phyloP scores from a whole-genome alignment of 1,139 yeast genomes.

The Ogataea hybrid region DNA sequence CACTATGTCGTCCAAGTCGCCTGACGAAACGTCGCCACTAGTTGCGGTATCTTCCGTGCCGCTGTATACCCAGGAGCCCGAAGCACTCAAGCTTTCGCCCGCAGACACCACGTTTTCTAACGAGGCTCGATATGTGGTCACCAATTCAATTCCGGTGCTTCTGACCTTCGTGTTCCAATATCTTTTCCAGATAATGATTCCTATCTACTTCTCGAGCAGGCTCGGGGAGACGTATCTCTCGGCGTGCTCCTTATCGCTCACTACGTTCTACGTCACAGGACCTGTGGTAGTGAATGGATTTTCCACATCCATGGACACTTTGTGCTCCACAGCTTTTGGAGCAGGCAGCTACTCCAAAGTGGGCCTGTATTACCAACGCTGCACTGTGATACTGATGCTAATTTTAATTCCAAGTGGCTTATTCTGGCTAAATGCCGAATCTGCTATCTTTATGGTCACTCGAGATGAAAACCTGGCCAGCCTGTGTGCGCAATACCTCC shows the following conservation, averaged over 20 bases:
- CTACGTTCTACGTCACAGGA: constrained; percentile 40
- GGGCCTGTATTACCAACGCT: constrained; percentile 38
- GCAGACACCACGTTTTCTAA: constrained; percentile 13
- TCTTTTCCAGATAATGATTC: constrained; percentile 34
- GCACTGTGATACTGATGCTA: constrained; percentile 22
- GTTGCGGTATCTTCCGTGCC: background rate
- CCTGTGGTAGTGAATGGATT: constrained; percentile 42
- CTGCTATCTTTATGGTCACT: constrained; percentile 16
- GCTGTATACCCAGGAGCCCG: constrained; percentile 1
- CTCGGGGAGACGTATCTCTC: constrained; percentile 39
- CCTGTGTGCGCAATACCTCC: constrained; percentile 22
- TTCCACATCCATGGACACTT: constrained; percentile 43
- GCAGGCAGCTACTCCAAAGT: constrained; percentile 35
- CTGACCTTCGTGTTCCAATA: constrained; percentile 39
- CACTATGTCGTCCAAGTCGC: background rate
- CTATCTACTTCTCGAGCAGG: constrained; percentile 37
- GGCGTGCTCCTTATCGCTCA: constrained; percentile 38
- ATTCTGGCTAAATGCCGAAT: constrained; percentile 24
- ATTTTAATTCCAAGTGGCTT: constrained; percentile 21
- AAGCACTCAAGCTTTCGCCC: constrained; percentile 1
- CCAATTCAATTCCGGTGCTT: constrained; percentile 36
- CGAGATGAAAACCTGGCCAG: constrained; percentile 20
- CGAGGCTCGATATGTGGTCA: constrained; percentile 25
- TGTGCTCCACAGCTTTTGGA: constrained; percentile 43
- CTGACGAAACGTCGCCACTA: background rate